phyloP scores from a whole-genome alignment of 768 basidiomycete genomes.

The Pholiota conissans region DNA sequence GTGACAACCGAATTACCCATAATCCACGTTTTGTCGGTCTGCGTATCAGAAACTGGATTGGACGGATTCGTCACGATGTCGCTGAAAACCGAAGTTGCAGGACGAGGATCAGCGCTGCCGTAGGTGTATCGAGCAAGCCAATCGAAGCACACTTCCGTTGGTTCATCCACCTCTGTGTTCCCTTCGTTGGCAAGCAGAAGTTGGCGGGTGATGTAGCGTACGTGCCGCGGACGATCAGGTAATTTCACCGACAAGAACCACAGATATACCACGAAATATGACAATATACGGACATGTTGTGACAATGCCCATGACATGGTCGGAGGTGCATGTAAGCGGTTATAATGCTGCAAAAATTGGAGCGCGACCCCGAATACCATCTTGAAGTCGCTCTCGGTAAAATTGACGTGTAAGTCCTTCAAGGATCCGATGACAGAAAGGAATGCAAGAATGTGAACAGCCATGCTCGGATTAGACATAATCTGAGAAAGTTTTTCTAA shows the following conservation, averaged over 20 bases:
- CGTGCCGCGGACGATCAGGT: conserved; percentile 75
- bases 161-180: conserved; percentile 73
- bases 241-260: conserved; percentile 93
- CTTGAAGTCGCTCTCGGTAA: conserved; percentile 88
- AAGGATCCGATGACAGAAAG: conserved; percentile 84
- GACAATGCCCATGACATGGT: conserved; percentile 83
- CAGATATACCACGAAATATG: conserved; percentile 87
- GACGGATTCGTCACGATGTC: conserved; percentile 68
- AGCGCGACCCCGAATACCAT: conserved; percentile 94
- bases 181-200: conserved; percentile 85
- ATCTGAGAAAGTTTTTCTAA: conserved; percentile 89
- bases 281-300: conserved; percentile 87
- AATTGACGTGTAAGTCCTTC: conserved; percentile 79
- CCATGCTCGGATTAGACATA: conserved; percentile 91
- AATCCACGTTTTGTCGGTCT: conserved; percentile 80
- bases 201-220: conserved; percentile 84
- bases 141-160: conserved; percentile 96
- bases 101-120: conserved; percentile 89
- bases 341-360: conserved; percentile 92
- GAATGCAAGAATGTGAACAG: conserved; percentile 95
- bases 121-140: conserved; percentile 96
- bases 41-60: conserved; percentile 21
- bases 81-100: conserved; percentile 74
- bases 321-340: conserved; percentile 54
- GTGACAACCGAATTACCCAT: conserved; percentile 84